phyloP scores from a whole-genome alignment of 2,329 filamentous ascomycete species.

The Sphaerulina vaccinii region DNA sequence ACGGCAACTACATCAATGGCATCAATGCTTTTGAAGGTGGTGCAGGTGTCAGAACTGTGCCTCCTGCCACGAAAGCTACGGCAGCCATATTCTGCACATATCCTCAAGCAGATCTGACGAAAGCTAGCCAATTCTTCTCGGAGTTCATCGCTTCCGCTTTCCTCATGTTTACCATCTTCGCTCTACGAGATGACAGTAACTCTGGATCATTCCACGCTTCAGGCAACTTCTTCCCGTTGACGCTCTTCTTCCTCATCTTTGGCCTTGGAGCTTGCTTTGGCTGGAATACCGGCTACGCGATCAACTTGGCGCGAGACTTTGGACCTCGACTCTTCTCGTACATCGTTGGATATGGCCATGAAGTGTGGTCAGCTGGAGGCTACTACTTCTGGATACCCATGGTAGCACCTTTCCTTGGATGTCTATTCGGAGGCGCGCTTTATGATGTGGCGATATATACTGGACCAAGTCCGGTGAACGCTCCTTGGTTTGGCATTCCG shows the following conservation, averaged over 20 bases:
- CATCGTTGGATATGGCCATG: slow-evolving; percentile 63
- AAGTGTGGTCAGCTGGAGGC: slow-evolving; percentile 61
- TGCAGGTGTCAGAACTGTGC: slow-evolving; percentile 61
- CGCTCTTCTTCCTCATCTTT: slow-evolving; percentile 65
- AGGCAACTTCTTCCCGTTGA: slow-evolving; percentile 55
- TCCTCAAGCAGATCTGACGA: slow-evolving; percentile 62
- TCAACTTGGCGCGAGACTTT: slow-evolving; percentile 70
- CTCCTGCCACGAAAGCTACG: slow-evolving; percentile 56
- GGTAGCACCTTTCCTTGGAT: slow-evolving; percentile 64
- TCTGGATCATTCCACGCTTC: slow-evolving; percentile 36
- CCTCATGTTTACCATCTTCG: slow-evolving; percentile 69
- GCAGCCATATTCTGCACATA: slow-evolving; percentile 70
- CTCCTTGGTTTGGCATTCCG: slow-evolving; percentile 46
- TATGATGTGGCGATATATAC: slow-evolving; percentile 69
- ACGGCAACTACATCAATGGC: slow-evolving; percentile 54
- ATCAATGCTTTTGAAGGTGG: slow-evolving; percentile 61
- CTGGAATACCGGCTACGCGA: slow-evolving; percentile 66
- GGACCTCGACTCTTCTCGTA: slow-evolving; percentile 67
- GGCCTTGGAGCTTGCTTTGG: slow-evolving; percentile 67
- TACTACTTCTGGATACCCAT: slow-evolving; percentile 70
- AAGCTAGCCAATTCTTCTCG: slow-evolving; percentile 66
- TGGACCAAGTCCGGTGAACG: slow-evolving; percentile 61
- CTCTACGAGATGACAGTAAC: slow-evolving; percentile 56
- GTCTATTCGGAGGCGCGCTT: slow-evolving; percentile 61
- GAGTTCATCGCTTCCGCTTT: slow-evolving; percentile 67